phyloP scores from a whole-genome alignment of 148 eudicot species.

The Persicaria maculosa region DNA sequence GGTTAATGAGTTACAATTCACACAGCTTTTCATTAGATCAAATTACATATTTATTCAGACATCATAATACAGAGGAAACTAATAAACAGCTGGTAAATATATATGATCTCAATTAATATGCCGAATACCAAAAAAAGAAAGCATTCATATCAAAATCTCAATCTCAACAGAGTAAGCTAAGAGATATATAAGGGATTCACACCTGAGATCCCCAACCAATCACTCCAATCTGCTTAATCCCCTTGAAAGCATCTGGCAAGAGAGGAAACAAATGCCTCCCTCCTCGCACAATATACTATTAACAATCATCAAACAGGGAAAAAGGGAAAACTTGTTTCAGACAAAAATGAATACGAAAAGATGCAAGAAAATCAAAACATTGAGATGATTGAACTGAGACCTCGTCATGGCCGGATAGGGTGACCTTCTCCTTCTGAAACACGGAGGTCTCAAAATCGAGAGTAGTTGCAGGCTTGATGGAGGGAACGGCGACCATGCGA shows the following conservation, averaged over 20 bases:
- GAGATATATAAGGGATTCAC: not conserved
- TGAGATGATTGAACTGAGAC: slow-evolving; percentile 21
- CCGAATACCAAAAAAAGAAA: not conserved
- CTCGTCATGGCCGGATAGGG: slow-evolving; percentile 84
- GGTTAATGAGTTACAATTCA: not conserved
- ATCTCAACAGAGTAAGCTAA: not conserved
- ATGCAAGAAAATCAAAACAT: not conserved
- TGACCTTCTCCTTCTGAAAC: slow-evolving; percentile 55
- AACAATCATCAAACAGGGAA: slow-evolving; percentile 3
- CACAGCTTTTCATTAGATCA: not conserved
- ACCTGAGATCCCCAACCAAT: slow-evolving; percentile 99
- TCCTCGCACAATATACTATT: slow-evolving; percentile 84
- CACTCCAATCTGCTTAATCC: slow-evolving; percentile 92
- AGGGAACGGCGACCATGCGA: slow-evolving; percentile 53
- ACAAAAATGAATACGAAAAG: not conserved
- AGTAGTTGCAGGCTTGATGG: slow-evolving; percentile 27
- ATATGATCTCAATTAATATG: not conserved
- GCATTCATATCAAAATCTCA: not conserved
- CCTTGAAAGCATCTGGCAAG: slow-evolving; percentile 90
- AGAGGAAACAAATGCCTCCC: slow-evolving; percentile 83
- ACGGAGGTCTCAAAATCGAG: slow-evolving; percentile 45
- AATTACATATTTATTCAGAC: not conserved
- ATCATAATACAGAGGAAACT: not conserved
- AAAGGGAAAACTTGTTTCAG: not conserved
- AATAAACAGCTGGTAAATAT: not conserved